Evolutionary conservation across 179 eudicot genomes (phyloP), one percentile per base, ranked within the genome.

Genomic region (Pouteria campechiana): DNA sequence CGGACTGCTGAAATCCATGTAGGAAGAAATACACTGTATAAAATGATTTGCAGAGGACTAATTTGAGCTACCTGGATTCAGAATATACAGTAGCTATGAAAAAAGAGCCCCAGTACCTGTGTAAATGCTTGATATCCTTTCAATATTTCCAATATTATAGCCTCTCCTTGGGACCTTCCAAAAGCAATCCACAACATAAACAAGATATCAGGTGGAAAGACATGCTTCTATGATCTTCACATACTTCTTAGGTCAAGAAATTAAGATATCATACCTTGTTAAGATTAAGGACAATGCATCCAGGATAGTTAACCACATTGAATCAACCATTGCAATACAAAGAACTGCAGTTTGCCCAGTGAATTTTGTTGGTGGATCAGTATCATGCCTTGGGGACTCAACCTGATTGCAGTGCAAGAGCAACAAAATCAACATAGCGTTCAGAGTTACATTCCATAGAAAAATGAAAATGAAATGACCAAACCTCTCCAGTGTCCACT

Each of bases 111-210:
- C 14, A 31, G 23, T 47, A 89, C 98, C 98, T 90, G 98, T 23
- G 98, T 90, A 50, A 82, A 90, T 48, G 98, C 98, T 55, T 90
- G 98, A 60, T 90, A 90, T 20, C 96, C 98, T 65, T 90, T 90
- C 48, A 90, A 53, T 59, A 90, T 86, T 72, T 90, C 98, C 76
- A 90, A 61, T 23, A 90, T 71, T 48, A 90, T 87, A 49, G 98
- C 98, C 70, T 90, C 98, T 15, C 98, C 98, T 61, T 86, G 98
- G 36, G 98, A 82, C 61, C 98, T 90, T 48, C 28, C 34, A 67
- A 37, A 57, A 46, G 23, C 55, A 59, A 27, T 50, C 48, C 44
- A 58, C 38, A 48, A 67, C 52, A 74, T 65, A 42, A 32, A 5
- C 4, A 21, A 13, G 32, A 29, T 32, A 23, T 27, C 0, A 3